Conservation (phyloP, 257 asterid species). For the Solanum bulbocastanum region DNA sequence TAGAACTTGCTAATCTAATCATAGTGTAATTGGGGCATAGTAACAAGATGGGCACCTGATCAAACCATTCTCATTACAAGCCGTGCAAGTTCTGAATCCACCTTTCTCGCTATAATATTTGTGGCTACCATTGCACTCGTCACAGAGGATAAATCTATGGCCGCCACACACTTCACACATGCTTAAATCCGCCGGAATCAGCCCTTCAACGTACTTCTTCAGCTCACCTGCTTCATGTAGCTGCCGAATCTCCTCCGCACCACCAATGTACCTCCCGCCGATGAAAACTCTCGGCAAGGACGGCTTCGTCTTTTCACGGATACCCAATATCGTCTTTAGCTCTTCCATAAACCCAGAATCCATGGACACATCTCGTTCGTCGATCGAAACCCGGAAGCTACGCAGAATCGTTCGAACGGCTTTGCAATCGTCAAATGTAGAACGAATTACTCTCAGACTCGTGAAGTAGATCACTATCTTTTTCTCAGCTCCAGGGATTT, state of each 20-base stretch:
- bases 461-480: slow-evolving; percentile 69
- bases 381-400: slow-evolving; percentile 57
- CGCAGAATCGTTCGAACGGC: slow-evolving; percentile 59
- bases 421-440: slow-evolving; percentile 83
- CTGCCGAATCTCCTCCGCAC: slow-evolving; percentile 74
- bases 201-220: slow-evolving; percentile 50
- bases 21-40: slow-evolving; percentile 28
- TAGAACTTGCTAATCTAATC: slow-evolving; percentile 3
- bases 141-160: slow-evolving; percentile 56
- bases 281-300: slow-evolving; percentile 78
- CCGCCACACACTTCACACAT: slow-evolving; percentile 86
- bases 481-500: slow-evolving; percentile 63
- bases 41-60: slow-evolving; percentile 96
- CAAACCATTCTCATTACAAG: slow-evolving; percentile 89
- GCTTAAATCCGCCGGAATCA: slow-evolving; percentile 33
- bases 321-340: slow-evolving; percentile 54
- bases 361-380: slow-evolving; percentile 91
- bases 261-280: slow-evolving; percentile 88
- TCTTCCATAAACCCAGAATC: slow-evolving; percentile 63
- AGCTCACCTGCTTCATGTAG: slow-evolving; percentile 89
- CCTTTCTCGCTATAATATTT: slow-evolving; percentile 65
- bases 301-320: slow-evolving; percentile 30
- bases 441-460: slow-evolving; percentile 70
- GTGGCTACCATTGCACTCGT: slow-evolving; percentile 75
- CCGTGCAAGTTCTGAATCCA: slow-evolving; percentile 67